A percentile compares a stretch with the other conserved stretches of the same genome.
Evolutionary conservation across 2,329 filamentous ascomycete species (phyloP).

Genomic region (Daldinia sp.): DNA sequence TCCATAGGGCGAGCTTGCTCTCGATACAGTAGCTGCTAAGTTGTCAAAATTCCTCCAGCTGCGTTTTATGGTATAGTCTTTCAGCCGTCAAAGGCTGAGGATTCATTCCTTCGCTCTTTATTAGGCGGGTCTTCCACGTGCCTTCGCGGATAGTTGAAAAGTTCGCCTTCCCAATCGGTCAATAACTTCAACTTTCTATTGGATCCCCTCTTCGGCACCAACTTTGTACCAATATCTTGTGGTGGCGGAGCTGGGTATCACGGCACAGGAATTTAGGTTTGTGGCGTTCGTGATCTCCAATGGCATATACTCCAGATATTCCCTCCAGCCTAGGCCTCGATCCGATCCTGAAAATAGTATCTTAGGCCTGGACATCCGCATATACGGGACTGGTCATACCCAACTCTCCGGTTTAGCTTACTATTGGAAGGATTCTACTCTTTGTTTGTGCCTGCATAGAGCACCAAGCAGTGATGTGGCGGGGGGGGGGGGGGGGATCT

Average conservation of each 20-base stretch:
- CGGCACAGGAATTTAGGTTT: slow-evolving; percentile 4
- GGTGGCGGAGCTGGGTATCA: slow-evolving; percentile 8
- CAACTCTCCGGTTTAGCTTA: slow-evolving; percentile 34
- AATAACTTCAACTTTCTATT: background rate
- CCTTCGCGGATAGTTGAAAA: slow-evolving; percentile 15
- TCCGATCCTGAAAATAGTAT: slow-evolving; percentile 37
- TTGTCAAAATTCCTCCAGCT: slow-evolving; percentile 10
- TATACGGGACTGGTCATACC: slow-evolving; percentile 29
- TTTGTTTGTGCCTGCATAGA: slow-evolving; percentile 21
- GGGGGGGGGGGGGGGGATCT: slow-evolving; percentile 28
- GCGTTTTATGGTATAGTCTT: slow-evolving; percentile 10
- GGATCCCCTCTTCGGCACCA: slow-evolving; percentile 8
- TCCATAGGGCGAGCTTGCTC: slow-evolving; percentile 5
- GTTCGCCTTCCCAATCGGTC: slow-evolving; percentile 21
- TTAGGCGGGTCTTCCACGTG: slow-evolving; percentile 24
- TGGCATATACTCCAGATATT: slow-evolving; percentile 9
- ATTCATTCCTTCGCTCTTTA: slow-evolving; percentile 7
- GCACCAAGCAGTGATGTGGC: slow-evolving; percentile 25
- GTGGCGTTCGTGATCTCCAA: slow-evolving; percentile 10
- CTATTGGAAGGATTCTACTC: slow-evolving; percentile 37
- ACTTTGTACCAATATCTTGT: slow-evolving; percentile 1
- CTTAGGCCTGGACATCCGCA: slow-evolving; percentile 8
- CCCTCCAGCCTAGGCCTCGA: slow-evolving; percentile 16
- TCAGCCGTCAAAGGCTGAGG: slow-evolving; percentile 16
- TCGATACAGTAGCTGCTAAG: background rate